phyloP scores from a whole-genome alignment of 768 basidiomycete species.

The Cantharellus cinnabarinus region DNA sequence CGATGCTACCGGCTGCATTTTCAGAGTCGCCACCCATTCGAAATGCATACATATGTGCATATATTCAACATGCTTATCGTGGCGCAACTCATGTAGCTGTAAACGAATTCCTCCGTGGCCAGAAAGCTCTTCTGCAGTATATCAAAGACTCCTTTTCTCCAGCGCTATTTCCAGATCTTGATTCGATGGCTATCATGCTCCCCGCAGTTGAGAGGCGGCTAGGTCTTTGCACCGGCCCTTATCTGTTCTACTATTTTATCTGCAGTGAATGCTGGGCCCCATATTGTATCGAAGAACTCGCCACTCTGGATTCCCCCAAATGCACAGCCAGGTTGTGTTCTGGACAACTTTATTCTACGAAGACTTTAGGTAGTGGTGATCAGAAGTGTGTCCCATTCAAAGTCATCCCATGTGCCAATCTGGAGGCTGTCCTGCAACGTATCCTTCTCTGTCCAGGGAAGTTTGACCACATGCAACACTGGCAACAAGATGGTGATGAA shows the following conservation, averaged over 20 bases:
- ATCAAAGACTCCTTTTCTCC: not conserved
- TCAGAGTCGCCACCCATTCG: slow-evolving; percentile 13
- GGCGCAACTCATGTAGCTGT: slow-evolving; percentile 7
- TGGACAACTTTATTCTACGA: slow-evolving; percentile 9
- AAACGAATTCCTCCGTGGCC: not conserved
- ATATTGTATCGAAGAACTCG: slow-evolving; percentile 9
- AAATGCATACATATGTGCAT: slow-evolving; percentile 11
- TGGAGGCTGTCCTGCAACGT: slow-evolving; percentile 8
- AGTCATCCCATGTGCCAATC: slow-evolving; percentile 12
- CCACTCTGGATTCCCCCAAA: not conserved
- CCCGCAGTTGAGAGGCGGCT: slow-evolving; percentile 12
- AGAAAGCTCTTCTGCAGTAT: not conserved
- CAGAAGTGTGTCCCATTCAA: slow-evolving; percentile 11
- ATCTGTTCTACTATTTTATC: slow-evolving; percentile 8
- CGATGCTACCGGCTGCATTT: slow-evolving; percentile 10
- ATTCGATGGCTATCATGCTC: slow-evolving; percentile 8
- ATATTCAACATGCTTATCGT: slow-evolving; percentile 10
- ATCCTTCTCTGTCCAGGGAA: slow-evolving; percentile 13
- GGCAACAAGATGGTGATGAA: slow-evolving; percentile 10
- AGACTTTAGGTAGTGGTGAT: not conserved
- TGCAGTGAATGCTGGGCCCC: slow-evolving; percentile 12
- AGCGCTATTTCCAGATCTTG: not conserved
- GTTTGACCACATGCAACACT: slow-evolving; percentile 13
- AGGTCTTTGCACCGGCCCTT: slow-evolving; percentile 5
- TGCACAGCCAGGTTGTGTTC: slow-evolving; percentile 4